These are phyloP conservation scores for Candolleomyces eurysporus DNA, from an alignment of 768 basidiomycete species.

Conservation along the genomic window DNA sequence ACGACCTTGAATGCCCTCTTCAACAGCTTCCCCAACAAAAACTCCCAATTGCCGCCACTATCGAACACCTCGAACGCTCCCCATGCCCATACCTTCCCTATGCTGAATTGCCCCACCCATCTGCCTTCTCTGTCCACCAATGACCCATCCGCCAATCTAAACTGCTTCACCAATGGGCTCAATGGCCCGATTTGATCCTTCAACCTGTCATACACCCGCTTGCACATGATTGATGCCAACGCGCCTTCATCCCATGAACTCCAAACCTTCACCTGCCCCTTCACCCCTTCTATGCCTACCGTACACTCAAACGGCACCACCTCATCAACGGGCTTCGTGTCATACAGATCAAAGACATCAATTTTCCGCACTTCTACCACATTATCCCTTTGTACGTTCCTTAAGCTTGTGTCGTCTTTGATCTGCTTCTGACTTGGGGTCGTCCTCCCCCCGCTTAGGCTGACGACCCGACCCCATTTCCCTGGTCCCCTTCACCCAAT, in stretches of 20 bases:
- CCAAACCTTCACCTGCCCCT: background rate
- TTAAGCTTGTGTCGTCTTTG: background rate
- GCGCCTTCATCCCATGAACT: background rate
- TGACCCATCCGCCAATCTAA: constrained; percentile 1
- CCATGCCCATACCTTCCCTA: background rate
- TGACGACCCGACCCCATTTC: constrained; percentile 2
- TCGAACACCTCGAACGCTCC: constrained; percentile 18
- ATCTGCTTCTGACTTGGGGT: background rate
- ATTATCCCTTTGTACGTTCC: background rate
- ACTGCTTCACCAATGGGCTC: background rate
- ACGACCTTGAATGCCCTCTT: constrained; percentile 17
- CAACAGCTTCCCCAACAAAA: constrained; percentile 24
- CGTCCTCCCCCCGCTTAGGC: background rate
- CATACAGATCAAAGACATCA: background rate
- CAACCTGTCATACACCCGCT: background rate
- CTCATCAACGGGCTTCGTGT: background rate
- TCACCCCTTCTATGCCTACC: background rate
- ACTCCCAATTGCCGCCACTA: constrained; percentile 23
- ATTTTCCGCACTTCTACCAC: background rate
- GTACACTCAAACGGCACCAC: background rate
- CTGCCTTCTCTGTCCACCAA: background rate
- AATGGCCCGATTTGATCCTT: background rate
- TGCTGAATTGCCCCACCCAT: background rate
- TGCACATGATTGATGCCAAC: background rate
- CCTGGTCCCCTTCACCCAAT: background rate